Evolutionary conservation across 2,329 filamentous ascomycete species (phyloP).

Genomic region (Penicillium hesseltinei): DNA sequence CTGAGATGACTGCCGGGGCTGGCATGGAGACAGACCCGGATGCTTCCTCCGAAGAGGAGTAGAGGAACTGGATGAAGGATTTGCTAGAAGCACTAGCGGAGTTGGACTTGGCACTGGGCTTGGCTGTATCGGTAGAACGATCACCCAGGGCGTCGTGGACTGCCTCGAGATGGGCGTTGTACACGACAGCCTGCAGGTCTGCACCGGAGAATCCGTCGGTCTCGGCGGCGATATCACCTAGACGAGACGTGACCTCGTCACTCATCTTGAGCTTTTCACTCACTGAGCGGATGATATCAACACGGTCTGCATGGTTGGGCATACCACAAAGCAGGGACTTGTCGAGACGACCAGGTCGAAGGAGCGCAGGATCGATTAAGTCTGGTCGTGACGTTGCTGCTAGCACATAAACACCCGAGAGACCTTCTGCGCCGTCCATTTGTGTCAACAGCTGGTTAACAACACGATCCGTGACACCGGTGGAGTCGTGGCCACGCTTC

Average conservation of each 20-base stretch:
- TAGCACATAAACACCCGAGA: constrained; percentile 92
- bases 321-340: constrained; percentile 92
- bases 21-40: constrained; percentile 61
- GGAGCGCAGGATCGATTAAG: constrained; percentile 87
- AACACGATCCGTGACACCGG: constrained; percentile 96
- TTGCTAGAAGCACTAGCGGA: constrained; percentile 37
- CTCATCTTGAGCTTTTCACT: constrained; percentile 75
- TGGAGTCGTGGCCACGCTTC: constrained; percentile 94
- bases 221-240: constrained; percentile 71
- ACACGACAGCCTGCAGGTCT: constrained; percentile 89
- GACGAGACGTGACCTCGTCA: constrained; percentile 60
- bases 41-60: constrained; percentile 58
- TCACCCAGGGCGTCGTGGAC: constrained; percentile 87
- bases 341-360: constrained; percentile 87
- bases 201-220: constrained; percentile 93
- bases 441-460: constrained; percentile 98
- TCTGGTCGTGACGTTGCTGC: constrained; percentile 93
- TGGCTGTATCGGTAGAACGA: constrained; percentile 39
- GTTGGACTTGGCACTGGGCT: constrained; percentile 34
- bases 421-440: constrained; percentile 96
- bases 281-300: constrained; percentile 86
- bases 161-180: constrained; percentile 94
- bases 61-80: constrained; percentile 77
- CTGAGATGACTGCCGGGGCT: constrained; percentile 73
- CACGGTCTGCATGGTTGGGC: constrained; percentile 72